Conservation (phyloP, 345 rosid genomes). For the Acer saccharum region DNA sequence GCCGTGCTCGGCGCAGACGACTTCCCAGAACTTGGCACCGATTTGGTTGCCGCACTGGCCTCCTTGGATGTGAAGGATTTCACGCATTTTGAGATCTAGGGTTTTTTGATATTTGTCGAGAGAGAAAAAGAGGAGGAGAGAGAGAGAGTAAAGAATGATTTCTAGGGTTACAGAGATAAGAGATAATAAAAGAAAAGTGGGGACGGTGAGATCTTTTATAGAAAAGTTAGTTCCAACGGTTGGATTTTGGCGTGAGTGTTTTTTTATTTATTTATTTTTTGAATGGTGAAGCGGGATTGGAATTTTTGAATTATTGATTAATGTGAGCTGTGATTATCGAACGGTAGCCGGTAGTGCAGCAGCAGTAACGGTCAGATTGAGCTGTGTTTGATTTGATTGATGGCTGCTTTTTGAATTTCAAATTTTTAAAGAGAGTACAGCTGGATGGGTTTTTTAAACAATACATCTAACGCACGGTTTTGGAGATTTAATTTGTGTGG, state of each 20-base stretch:
- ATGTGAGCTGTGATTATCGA: not conserved
- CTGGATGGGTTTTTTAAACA: not conserved
- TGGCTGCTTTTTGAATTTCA: constrained; percentile 15
- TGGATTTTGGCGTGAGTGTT: not conserved
- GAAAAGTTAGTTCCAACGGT: constrained; percentile 12
- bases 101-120: not conserved
- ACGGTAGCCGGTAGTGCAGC: not conserved
- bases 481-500: not conserved
- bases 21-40: constrained; percentile 28
- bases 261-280: not conserved
- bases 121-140: not conserved
- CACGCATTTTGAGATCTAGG: constrained; percentile 25
- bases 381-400: not conserved
- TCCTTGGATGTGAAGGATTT: constrained; percentile 29
- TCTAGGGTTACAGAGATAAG: not conserved
- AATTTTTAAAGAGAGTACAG: constrained; percentile 9
- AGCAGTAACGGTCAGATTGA: constrained; percentile 12
- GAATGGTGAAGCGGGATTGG: constrained; percentile 16
- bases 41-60: constrained; percentile 28
- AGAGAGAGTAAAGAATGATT: not conserved
- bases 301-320: not conserved
- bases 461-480: not conserved
- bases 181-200: not conserved
- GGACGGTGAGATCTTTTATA: constrained; percentile 30
- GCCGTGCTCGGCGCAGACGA: constrained; percentile 25